These are phyloP conservation scores for Barnettozyma botsteinii DNA, from an alignment of 805 yeast genomes.

Conservation along the genomic window DNA sequence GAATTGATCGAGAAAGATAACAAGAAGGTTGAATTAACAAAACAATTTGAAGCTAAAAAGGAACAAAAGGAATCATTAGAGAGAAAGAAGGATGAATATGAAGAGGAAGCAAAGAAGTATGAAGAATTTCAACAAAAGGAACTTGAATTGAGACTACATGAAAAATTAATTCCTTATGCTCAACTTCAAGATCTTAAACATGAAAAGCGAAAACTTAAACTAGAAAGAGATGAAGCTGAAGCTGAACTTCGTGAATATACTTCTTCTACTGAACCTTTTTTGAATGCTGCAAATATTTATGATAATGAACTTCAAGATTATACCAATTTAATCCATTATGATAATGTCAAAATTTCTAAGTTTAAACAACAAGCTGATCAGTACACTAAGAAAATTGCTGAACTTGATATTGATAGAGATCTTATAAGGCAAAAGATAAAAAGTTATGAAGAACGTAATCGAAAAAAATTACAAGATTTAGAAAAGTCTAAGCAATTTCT, in stretches of 20 bases:
- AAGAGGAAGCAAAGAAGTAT: slow-evolving; percentile 43
- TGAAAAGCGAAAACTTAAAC: slow-evolving; percentile 18
- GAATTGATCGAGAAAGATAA: slow-evolving; percentile 47
- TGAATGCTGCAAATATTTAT: slow-evolving; percentile 15
- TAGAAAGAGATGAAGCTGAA: slow-evolving; percentile 25
- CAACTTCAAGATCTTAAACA: slow-evolving; percentile 34
- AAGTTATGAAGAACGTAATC: slow-evolving; percentile 1
- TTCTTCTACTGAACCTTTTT: slow-evolving; percentile 18
- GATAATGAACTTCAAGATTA: slow-evolving; percentile 25
- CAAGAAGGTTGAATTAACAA: slow-evolving; percentile 32
- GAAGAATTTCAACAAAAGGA: slow-evolving; percentile 43
- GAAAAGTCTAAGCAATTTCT: slow-evolving; percentile 5
- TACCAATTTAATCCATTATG: slow-evolving; percentile 23
- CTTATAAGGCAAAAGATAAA: neutral
- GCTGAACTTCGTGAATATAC: slow-evolving; percentile 25
- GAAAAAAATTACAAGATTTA: slow-evolving; percentile 2
- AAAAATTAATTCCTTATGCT: slow-evolving; percentile 43
- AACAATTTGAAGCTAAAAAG: slow-evolving; percentile 30
- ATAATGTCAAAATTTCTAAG: slow-evolving; percentile 22
- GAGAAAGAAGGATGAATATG: slow-evolving; percentile 32
- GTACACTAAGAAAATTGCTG: neutral
- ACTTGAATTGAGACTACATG: slow-evolving; percentile 41
- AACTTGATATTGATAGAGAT: neutral
- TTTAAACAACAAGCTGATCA: neutral
- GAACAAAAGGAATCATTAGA: slow-evolving; percentile 29